phyloP scores from a whole-genome alignment of 257 asterid species.

The Voacanga thouarsii region DNA sequence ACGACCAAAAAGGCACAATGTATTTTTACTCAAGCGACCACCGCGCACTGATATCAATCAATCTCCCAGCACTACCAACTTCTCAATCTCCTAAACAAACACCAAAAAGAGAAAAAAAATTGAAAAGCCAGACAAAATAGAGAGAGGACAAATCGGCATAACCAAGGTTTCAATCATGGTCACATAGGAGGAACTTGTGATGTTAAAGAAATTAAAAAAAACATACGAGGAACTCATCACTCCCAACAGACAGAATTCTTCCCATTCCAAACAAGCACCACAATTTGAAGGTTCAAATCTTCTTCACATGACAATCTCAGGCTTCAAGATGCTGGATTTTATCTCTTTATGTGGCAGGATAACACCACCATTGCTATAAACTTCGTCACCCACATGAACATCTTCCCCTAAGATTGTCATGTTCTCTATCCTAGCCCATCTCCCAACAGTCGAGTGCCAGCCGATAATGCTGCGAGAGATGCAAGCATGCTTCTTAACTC shows the following conservation, averaged over 20 bases:
- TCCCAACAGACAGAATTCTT: not conserved
- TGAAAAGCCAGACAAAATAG: not conserved
- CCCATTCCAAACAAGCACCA: not conserved
- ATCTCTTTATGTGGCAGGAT: constrained; percentile 52
- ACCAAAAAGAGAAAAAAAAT: not conserved
- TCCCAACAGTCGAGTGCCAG: constrained; percentile 40
- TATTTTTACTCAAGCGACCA: not conserved
- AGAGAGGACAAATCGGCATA: not conserved
- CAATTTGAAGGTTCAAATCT: not conserved
- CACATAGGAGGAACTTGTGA: not conserved
- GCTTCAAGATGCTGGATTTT: constrained; percentile 34
- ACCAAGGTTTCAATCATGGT: not conserved
- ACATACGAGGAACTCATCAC: not conserved
- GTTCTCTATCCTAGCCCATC: constrained; percentile 37
- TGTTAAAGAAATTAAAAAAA: not conserved
- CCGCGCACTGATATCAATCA: not conserved
- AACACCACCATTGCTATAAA: constrained; percentile 36
- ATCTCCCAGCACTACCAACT: not conserved
- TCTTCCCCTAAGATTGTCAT: constrained; percentile 42
- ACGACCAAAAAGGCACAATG: not conserved
- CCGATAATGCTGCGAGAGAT: constrained; percentile 34
- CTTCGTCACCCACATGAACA: constrained; percentile 31
- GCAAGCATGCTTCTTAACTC: constrained; percentile 64
- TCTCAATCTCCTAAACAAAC: not conserved
- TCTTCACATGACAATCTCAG: constrained; percentile 40